phyloP scores from a whole-genome alignment of 2,329 filamentous ascomycete species.

The Metarhizium anisopliae region DNA sequence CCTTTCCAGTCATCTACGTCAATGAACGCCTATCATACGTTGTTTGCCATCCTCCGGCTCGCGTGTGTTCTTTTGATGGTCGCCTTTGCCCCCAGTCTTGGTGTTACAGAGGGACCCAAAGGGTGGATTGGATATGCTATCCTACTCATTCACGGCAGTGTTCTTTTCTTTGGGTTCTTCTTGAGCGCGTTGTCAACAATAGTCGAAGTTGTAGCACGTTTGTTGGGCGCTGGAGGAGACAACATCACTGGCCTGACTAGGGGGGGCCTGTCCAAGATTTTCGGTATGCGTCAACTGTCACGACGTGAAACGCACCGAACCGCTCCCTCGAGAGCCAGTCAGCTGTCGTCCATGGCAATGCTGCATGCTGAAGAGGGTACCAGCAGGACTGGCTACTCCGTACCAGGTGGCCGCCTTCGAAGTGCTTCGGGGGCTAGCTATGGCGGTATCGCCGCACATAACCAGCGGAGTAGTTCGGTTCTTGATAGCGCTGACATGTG shows the following conservation, averaged over 20 bases:
- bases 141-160: conserved; percentile 72
- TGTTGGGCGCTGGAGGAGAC: conserved; percentile 75
- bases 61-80: conserved; percentile 68
- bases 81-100: conserved; percentile 76
- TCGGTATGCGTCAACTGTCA: conserved; percentile 83
- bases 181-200: conserved; percentile 85
- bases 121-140: conserved; percentile 96
- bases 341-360: conserved; percentile 76
- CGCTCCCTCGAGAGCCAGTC: conserved; percentile 64
- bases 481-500: conserved; percentile 42
- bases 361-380: conserved; percentile 55
- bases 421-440: conserved; percentile 55
- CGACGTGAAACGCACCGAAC: conserved; percentile 57
- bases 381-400: conserved; percentile 50
- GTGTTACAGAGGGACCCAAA: conserved; percentile 67
- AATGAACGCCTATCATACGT: conserved; percentile 92
- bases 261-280: conserved; percentile 82
- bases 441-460: conserved; percentile 34
- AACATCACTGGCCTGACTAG: conserved; percentile 59
- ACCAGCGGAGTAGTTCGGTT: conserved; percentile 44
- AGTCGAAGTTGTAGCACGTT: conserved; percentile 75
- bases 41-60: conserved; percentile 72
- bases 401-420: conserved; percentile 44
- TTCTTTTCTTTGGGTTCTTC: conserved; percentile 86
- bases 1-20: conserved; percentile 87